These are phyloP conservation scores for Cnidoscolus chayamansa DNA, from an alignment of 441 rosid genomes.

Conservation along the genomic window DNA sequence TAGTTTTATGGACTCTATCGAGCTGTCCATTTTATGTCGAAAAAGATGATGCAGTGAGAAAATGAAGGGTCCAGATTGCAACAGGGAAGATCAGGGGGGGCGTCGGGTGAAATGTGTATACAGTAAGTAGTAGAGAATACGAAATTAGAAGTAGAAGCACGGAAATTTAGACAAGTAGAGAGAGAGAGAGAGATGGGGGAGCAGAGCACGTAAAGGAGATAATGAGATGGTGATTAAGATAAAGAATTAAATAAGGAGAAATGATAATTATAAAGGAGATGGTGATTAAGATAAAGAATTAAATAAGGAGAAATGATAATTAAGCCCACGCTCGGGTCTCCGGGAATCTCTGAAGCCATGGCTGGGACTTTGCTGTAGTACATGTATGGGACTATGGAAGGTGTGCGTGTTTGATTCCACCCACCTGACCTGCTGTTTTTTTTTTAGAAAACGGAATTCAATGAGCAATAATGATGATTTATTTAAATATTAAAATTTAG, in stretches of 20 bases:
- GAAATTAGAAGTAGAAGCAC: conserved; percentile 22
- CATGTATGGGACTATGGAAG: not conserved
- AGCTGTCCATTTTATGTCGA: conserved; percentile 50
- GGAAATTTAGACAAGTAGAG: conserved; percentile 31
- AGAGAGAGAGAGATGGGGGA: conserved; percentile 7
- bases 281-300: conserved; percentile 19
- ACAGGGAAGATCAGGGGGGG: not conserved
- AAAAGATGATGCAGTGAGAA: conserved; percentile 33
- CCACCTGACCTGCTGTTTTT: not conserved
- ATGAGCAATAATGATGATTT: too few species aligned
- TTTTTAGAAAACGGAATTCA: too few species aligned
- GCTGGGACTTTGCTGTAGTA: conserved; percentile 35
- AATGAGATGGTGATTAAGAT: conserved; percentile 19
- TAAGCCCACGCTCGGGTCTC: conserved; percentile 72
- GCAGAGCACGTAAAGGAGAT: conserved; percentile 42
- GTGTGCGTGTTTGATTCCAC: not conserved
- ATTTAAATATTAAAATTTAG: too few species aligned
- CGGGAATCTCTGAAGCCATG: conserved; percentile 70
- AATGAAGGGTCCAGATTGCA: conserved; percentile 24
- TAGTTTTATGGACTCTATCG: conserved; percentile 48
- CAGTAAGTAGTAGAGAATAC: not conserved
- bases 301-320: conserved; percentile 34
- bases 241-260: too few species aligned
- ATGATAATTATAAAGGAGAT: not conserved
- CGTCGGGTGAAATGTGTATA: too few species aligned